Percentiles rank a stretch among this genome's conserved stretches.
phyloP scores from a whole-genome alignment of 1,284 basidiomycete species.

The Volvariella volvacea region DNA sequence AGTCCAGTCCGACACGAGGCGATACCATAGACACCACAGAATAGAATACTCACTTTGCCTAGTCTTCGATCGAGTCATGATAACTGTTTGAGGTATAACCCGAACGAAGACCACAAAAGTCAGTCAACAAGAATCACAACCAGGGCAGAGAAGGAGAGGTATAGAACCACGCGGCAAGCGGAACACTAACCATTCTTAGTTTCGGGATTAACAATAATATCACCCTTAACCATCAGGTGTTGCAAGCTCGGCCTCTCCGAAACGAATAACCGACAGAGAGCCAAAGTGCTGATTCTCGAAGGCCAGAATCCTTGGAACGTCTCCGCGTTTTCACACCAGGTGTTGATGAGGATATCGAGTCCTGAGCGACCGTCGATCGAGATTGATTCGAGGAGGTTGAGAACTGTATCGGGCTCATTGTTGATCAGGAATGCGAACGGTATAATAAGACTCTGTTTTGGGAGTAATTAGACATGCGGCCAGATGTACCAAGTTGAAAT shows the following conservation, averaged over 20 bases:
- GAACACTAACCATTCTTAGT: slow-evolving; percentile 62
- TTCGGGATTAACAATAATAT: slow-evolving; percentile 77
- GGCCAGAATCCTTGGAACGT: slow-evolving; percentile 96
- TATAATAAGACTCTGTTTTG: slow-evolving; percentile 76
- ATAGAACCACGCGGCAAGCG: neutral
- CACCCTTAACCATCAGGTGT: slow-evolving; percentile 80
- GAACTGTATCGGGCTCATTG: slow-evolving; percentile 71
- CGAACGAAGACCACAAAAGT: neutral
- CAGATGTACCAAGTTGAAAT: neutral
- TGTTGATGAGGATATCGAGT: slow-evolving; percentile 77
- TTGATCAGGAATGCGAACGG: slow-evolving; percentile 93
- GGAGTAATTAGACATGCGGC: neutral
- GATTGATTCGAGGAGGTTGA: slow-evolving; percentile 69
- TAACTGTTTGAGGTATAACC: slow-evolving; percentile 52
- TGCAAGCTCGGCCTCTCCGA: slow-evolving; percentile 61
- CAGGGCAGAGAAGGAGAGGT: neutral
- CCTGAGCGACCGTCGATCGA: slow-evolving; percentile 50
- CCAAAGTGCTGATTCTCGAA: slow-evolving; percentile 77
- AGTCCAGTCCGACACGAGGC: too few species aligned
- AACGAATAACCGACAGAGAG: slow-evolving; percentile 71
- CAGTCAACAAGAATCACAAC: slow-evolving; percentile 6
- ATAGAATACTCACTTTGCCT: slow-evolving; percentile 60
- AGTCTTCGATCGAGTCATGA: slow-evolving; percentile 92
- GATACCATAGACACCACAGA: too few species aligned
- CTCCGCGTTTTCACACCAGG: slow-evolving; percentile 92